Conservation (phyloP, 139 green algal species). For the Marvania coccoides region DNA sequence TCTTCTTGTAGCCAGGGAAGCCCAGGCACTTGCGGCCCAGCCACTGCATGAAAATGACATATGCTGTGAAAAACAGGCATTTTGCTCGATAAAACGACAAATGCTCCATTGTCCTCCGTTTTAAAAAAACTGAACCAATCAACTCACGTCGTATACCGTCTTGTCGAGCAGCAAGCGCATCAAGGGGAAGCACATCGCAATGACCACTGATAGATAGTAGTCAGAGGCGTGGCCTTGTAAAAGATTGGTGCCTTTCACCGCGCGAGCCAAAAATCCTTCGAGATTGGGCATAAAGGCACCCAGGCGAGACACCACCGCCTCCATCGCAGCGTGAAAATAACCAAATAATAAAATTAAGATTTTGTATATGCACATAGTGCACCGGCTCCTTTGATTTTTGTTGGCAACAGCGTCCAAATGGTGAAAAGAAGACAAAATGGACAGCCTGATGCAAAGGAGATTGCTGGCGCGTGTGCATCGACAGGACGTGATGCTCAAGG, state of each 20-base stretch:
- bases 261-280: background rate
- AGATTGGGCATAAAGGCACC: background rate
- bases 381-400: too few relatives aligned
- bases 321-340: background rate
- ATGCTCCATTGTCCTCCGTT: background rate
- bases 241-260: conserved; percentile 6
- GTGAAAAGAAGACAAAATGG: too few relatives aligned
- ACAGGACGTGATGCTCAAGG: too few relatives aligned
- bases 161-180: conserved; percentile 19
- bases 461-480: too few relatives aligned
- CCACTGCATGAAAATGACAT: background rate
- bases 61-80: too few relatives aligned
- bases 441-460: too few relatives aligned
- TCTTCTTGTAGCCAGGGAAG: conserved; percentile 18
- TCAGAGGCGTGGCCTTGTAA: conserved; percentile 9
- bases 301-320: background rate
- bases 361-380: too few relatives aligned
- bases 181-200: conserved; percentile 23
- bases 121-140: background rate
- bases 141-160: conserved; percentile 15
- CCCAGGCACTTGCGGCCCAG: background rate
- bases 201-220: conserved; percentile 6
- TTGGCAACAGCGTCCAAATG: too few relatives aligned
- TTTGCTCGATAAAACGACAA: background rate
- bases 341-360: background rate